A percentile compares a stretch with the other conserved stretches of the same genome.
Conservation (phyloP, 805 yeast species). For the Yarrowia porcina region DNA sequence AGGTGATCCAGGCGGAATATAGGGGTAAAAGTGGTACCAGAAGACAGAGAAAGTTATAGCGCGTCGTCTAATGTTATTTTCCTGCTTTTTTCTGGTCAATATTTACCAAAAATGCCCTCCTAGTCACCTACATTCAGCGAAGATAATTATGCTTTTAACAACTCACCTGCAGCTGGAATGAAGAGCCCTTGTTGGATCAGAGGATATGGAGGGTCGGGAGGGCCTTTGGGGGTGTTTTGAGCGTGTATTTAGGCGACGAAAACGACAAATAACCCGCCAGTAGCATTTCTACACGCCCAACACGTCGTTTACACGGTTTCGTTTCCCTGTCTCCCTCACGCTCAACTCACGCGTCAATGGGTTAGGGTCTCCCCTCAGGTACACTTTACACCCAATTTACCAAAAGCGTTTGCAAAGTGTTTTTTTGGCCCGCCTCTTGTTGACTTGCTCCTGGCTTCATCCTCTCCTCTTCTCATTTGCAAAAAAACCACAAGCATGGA, state of each 20-base stretch:
- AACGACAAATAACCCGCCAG: no score
- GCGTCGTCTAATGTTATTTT: no score
- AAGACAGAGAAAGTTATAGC: no score
- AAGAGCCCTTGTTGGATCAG: constrained; percentile 6
- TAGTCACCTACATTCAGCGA: no score
- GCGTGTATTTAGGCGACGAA: not conserved
- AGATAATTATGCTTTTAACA: not conserved
- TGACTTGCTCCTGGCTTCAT: constrained; percentile 7
- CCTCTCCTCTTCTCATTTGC: not conserved
- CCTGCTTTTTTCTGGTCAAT: no score
- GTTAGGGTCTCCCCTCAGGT: constrained; percentile 18
- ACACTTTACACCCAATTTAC: constrained; percentile 21
- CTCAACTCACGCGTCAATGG: not conserved
- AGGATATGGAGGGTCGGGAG: not conserved
- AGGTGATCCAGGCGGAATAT: no score
- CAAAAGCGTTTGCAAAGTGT: constrained; percentile 23
- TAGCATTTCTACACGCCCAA: not conserved
- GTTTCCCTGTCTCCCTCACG: not conserved
- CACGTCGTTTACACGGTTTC: not conserved
- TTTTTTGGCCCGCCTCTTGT: not conserved
- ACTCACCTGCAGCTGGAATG: constrained; percentile 23
- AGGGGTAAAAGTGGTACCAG: no score
- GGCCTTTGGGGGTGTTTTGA: not conserved
- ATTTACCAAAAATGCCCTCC: no score
- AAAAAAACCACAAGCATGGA: constrained; percentile 15